Evolutionary conservation across 495 filamentous ascomycete species (phyloP).

Genomic region (Xanthoparmelia taractica): DNA sequence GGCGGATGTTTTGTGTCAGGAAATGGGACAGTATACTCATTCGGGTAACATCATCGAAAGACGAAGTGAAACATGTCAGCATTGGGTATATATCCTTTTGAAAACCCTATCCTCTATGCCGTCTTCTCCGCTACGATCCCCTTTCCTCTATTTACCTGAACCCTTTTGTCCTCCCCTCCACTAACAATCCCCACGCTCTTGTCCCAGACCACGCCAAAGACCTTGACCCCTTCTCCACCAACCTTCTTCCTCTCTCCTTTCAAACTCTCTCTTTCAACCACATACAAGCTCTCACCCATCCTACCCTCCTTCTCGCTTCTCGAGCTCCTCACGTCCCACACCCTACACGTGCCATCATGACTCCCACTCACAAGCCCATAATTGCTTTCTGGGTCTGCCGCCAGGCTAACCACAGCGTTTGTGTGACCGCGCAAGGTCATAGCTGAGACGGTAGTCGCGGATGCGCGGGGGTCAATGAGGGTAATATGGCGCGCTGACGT

Average conservation of each 20-base stretch:
- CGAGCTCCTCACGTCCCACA: conserved; percentile 83
- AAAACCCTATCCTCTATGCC: not conserved
- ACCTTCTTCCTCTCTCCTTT: conserved; percentile 45
- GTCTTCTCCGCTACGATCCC: not conserved
- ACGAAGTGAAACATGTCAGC: not conserved
- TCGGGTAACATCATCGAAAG: not conserved
- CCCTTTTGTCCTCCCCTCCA: conserved; percentile 81
- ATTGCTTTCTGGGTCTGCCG: conserved; percentile 61
- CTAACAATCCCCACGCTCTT: conserved; percentile 77
- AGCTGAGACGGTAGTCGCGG: conserved; percentile 61
- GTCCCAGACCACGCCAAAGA: conserved; percentile 89
- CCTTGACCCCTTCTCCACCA: conserved; percentile 75
- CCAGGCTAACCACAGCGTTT: conserved; percentile 69
- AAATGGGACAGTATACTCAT: not conserved
- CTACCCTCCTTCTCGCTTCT: conserved; percentile 57
- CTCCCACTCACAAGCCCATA: conserved; percentile 75
- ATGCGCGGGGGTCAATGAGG: conserved; percentile 76
- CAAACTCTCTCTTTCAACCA: conserved; percentile 64
- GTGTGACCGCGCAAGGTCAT: conserved; percentile 86
- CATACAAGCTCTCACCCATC: conserved; percentile 74
- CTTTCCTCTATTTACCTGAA: conserved; percentile 74
- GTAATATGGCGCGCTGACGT: conserved; percentile 81
- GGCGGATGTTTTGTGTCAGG: not conserved
- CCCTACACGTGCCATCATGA: conserved; percentile 80
- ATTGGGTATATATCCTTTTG: not conserved